Evolutionary conservation across 2,329 filamentous ascomycete species (phyloP).

Genomic region (Lasiodiplodia theobromae): DNA sequence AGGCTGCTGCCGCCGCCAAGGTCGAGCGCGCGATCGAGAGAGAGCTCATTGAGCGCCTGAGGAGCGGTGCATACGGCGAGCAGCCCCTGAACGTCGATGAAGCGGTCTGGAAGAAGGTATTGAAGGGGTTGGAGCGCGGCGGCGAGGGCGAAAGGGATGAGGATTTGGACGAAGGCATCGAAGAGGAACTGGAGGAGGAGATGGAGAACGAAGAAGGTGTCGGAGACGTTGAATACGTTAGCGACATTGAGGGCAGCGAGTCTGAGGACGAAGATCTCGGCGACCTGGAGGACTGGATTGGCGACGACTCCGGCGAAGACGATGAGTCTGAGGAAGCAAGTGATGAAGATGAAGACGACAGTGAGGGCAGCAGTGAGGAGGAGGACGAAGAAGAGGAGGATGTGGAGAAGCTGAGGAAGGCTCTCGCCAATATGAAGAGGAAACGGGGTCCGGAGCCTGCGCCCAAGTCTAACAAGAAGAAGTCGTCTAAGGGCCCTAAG

Average conservation of each 20-base stretch:
- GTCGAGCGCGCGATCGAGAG: slow-evolving; percentile 95
- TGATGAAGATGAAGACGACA: slow-evolving; percentile 49
- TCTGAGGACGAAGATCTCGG: slow-evolving; percentile 78
- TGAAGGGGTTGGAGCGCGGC: slow-evolving; percentile 85
- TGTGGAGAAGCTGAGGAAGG: slow-evolving; percentile 64
- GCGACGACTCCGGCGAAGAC: slow-evolving; percentile 68
- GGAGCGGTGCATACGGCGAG: slow-evolving; percentile 93
- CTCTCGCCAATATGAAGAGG: slow-evolving; percentile 61
- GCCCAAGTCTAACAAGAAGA: slow-evolving; percentile 66
- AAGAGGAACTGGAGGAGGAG: slow-evolving; percentile 72
- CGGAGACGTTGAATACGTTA: slow-evolving; percentile 88
- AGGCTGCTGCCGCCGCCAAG: slow-evolving; percentile 72
- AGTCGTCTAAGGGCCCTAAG: slow-evolving; percentile 61
- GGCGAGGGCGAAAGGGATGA: slow-evolving; percentile 84
- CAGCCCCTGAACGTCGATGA: slow-evolving; percentile 90
- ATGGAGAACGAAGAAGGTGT: slow-evolving; percentile 71
- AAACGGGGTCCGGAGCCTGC: slow-evolving; percentile 61
- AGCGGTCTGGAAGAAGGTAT: slow-evolving; percentile 95
- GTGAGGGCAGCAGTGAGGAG: slow-evolving; percentile 62
- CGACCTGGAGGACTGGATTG: slow-evolving; percentile 90
- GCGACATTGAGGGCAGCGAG: slow-evolving; percentile 77
- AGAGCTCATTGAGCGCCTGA: slow-evolving; percentile 87
- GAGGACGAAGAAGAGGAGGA: slow-evolving; percentile 63
- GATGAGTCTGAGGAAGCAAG: slow-evolving; percentile 67
- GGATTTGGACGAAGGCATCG: slow-evolving; percentile 87